Conservation (phyloP, 1,284 basidiomycete genomes). For the Exobasidium cylindrosporum region DNA sequence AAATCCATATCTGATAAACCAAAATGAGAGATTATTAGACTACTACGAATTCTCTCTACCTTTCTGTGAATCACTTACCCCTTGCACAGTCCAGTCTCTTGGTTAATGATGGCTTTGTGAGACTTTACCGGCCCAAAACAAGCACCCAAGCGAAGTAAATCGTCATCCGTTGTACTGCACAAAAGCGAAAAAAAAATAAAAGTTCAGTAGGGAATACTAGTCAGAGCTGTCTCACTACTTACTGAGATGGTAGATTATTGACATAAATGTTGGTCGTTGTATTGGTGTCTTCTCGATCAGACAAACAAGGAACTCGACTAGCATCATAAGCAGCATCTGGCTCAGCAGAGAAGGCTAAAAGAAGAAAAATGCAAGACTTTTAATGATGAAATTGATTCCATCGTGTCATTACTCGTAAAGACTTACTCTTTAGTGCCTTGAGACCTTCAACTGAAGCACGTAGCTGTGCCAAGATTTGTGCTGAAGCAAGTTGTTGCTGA, state of each 20-base stretch:
- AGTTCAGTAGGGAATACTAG: not conserved
- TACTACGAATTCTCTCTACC: slow-evolving; percentile 58
- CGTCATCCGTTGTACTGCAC: slow-evolving; percentile 35
- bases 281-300: not conserved
- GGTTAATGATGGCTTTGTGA: slow-evolving; percentile 48
- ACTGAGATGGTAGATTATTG: slow-evolving; percentile 37
- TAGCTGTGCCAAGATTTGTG: not conserved
- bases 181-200: not conserved
- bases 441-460: not conserved
- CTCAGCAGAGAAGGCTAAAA: not conserved
- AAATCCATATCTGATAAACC: slow-evolving; percentile 33
- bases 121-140: slow-evolving; percentile 43
- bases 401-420: too few species aligned
- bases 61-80: slow-evolving; percentile 18
- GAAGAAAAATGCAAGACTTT: not conserved
- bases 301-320: not conserved
- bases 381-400: not conserved
- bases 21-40: slow-evolving; percentile 65
- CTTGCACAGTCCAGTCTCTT: slow-evolving; percentile 43
- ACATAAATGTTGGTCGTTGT: slow-evolving; percentile 39
- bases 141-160: slow-evolving; percentile 32
- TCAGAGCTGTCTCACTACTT: slow-evolving; percentile 13
- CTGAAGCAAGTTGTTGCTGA: not conserved
- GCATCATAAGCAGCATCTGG: not conserved
- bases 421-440: not conserved